Base-by-base conservation (phyloP, 1,284 basidiomycete genomes). In the Naganishia sp. region DNA sequence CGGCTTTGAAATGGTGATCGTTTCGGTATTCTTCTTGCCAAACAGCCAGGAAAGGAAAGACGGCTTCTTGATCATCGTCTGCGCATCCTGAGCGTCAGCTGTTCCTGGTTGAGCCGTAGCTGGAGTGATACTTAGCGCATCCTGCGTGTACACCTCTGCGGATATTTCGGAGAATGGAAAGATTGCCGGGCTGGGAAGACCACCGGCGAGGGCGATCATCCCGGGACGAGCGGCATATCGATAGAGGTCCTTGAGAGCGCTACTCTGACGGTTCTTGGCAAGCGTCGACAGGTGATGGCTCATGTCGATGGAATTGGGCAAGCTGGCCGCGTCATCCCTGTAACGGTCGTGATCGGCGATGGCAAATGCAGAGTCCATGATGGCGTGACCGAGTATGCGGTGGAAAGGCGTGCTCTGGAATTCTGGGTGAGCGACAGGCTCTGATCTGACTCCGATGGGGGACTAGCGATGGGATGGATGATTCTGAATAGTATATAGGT, bases 31-130 rank as follows among this genome's bases (percentile, higher is more conserved):
- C 25, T 76, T 78, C 5, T 79, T 72, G 50, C 83, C 79, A 70
- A 92, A 87, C 16, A 90, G 78, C 72, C 82, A 86, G 82, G 86
- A 87, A 25, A 92, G 72, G 6, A 88, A 71, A 1, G 83, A 74
- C 33, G 78, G 74, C 56, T 72, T 72, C 61, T 74, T 75, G 36
- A 71, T 55, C 36, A 61, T 67, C 42, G 48, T 64, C 56, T 67
- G 75, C 73, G 6, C 73, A 72, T 11, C 71, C 66, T 21, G 76
- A 0, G 52, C 61, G 36, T 64, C 55, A 39, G 54, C 7, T 1
- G n/a, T 28, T 13, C 65, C 59, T 23, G 45, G 72, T 74, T 69
- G 65, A 15, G 78, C 72, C 13, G 76, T 86, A 86, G 3, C 79
- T 80, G 33, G 85, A 82, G 73, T 80, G 10, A 78, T 79, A 2